Evolutionary conservation across 2,329 filamentous ascomycete species (phyloP), one percentile per base, ranked within the genome.

Genomic region (Daldinia eschscholtzii): DNA sequence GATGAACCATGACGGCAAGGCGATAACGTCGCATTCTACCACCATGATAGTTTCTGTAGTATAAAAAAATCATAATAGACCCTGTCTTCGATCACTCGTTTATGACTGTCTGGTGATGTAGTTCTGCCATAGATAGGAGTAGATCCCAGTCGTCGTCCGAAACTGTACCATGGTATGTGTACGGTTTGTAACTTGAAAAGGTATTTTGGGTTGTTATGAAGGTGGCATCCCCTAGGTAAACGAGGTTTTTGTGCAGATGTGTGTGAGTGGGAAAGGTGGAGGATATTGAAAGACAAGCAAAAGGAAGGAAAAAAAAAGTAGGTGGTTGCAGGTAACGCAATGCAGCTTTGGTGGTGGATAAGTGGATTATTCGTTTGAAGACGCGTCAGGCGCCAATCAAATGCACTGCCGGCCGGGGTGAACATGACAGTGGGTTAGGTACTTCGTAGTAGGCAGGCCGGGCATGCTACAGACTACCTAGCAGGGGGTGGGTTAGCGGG

Each of bases 301-400:
- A 59, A 39, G 15, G 28, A 33, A 37, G 28, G 39, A 23, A 23
- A 23, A 23, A 23, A 23, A 23, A 23, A 23, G 20, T 23, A 28
- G 48, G 41, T 48, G 44, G 44, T 44, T 59, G 46, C 26, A 55
- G 35, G 50, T 57, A 65, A n/a, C 9, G 30, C 30, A 23, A 23
- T 23, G 30, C 30, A 33, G 30, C 9, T 33, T 10, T 57, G 55
- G 28, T 57, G 50, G 50, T 57, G 42, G 41, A 57, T 52, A 55
- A 55, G 52, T 55, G 52, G 52, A 48, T 57, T 64, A 65, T 68
- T 68, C 65, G 67, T 64, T 60, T 41, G 39, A 65, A 72, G 61
- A 70, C 70, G 70, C 70, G 70, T 61, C 55, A 70, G 70, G 65
- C 70, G 70, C 70, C 70, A 72, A 72, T 72, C 70, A 72, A 72